Conservation (phyloP, 805 yeast species). For the Lipomyces starkeyi region DNA sequence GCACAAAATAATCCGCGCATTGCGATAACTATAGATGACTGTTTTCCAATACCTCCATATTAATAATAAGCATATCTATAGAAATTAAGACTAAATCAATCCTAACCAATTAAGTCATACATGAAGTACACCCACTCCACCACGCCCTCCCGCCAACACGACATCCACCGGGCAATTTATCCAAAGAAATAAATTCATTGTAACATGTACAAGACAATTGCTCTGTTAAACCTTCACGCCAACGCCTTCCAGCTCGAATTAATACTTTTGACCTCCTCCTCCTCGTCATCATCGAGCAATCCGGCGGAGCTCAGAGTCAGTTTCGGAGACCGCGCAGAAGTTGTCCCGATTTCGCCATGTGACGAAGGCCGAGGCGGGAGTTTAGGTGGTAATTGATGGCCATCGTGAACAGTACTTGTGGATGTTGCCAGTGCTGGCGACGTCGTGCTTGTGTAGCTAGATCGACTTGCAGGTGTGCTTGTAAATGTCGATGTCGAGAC, state of each 20-base stretch:
- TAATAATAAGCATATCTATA: background rate
- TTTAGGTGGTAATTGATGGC: constrained; percentile 6
- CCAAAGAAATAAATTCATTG: background rate
- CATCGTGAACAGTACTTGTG: background rate
- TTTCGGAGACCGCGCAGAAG: constrained; percentile 2
- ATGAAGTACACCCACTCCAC: background rate
- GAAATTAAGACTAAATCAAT: background rate
- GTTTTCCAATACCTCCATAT: no score
- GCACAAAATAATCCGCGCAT: no score
- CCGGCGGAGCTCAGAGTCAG: constrained; percentile 5
- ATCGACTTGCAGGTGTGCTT: background rate
- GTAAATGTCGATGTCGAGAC: background rate
- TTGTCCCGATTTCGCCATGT: background rate
- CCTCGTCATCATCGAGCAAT: constrained; percentile 26
- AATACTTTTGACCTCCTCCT: constrained; percentile 10
- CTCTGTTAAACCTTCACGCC: constrained; percentile 4
- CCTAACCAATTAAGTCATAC: background rate
- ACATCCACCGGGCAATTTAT: background rate
- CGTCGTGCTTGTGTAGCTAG: constrained; percentile 1
- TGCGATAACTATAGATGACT: no score
- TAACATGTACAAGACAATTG: background rate
- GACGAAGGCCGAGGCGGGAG: constrained; percentile 13
- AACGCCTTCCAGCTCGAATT: constrained; percentile 30
- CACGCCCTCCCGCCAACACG: background rate
- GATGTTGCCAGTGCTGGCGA: background rate